Evolutionary conservation across 1,139 yeast species (phyloP), one percentile per base, ranked within the genome.

Genomic region (Casaregolazyma lundiana): DNA sequence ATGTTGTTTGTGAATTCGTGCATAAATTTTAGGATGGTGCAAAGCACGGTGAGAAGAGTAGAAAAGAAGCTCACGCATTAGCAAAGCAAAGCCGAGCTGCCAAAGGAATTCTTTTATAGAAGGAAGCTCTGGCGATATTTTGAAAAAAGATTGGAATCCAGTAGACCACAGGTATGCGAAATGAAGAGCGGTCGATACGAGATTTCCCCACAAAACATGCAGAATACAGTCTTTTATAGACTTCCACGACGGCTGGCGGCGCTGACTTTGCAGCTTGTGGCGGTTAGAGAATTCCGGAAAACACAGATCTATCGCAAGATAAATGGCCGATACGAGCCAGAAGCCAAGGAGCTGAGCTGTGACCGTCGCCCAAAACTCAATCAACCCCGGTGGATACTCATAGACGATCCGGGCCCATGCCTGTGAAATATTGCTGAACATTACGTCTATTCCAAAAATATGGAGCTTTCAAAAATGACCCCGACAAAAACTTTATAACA

Each of bases 31-130:
- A 18, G 45, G 45, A 5, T 35, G 38, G 35, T 56, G 59, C 20
- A 56, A 46, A 7, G 47, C n/a, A 6, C 59, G 50, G 35, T 56
- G 59, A 18, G 51, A 47, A 35, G 52, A 53, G 37, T 56, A 56
- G 43, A 56, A 56, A 17, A 50, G 40, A 11, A 46, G 50, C 34
- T 56, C 60, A 13, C 60, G 46, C 18, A 55, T 15, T 6, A 55
- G 13, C 16, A 44, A 36, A 8, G 48, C 45, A 1, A 50, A n/a
- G 2, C 45, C 18, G 3, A 54, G 8, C 30, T 56, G 52, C 7
- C 48, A 29, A 2, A 44, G 24, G 13, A 53, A 40, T 15, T 50
- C 50, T n/a, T 43, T 15, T 8, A 46, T 8, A 11, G 46, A 8
- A 3, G 60, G 60, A 8, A 56, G 37, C 4, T 45, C 46, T 2